Base-by-base conservation (phyloP, 768 basidiomycete genomes). In the Leccinum rimulosum region DNA sequence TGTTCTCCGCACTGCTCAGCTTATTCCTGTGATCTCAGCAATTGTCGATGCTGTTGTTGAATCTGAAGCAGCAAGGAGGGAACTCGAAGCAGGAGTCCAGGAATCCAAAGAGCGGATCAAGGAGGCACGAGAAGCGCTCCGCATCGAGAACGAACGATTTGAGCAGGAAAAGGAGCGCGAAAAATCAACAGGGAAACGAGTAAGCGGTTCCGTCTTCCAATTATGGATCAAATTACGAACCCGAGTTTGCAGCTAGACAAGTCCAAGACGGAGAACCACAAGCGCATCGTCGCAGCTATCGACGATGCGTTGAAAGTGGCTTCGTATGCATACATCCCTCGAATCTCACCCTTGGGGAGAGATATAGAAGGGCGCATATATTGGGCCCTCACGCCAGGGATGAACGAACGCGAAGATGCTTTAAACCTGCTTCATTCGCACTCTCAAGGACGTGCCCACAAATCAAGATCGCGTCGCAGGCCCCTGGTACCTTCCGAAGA, bases 311-410 rank as follows among this genome's bases (percentile, higher is more conserved):
- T 80, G n/a, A 83, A 81, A 57, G 71, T 89, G 15, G 73, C 79
- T 4, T 66, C 71, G 28, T 74, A 77, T 4, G 75, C 77, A 8
- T 82, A 75, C 61, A 68, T 80, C 3, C 75, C 81, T 3, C 85
- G 91, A 17, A 84, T 85, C 62, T 70, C 74, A 7, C 76, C 83
- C 1, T 75, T 91, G n/a, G 91, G 91, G n/a, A 77, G 73, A 28
- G 91, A 93, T 65, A 60, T 70, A 14, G 87, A 86, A 7, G 87
- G 88, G 11, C 82, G 89, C 19, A 64, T 77, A 19, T 93, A 89
- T 68, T 91, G 85, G 76, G 82, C 81, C 10, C 73, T 89, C 28
- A 82, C 84, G 0, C 86, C 89, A 5, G 81, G 85, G 19, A 64
- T 78, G 50, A 70, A 74, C 14, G 88, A 91, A 68, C 76, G 82